phyloP scores from a whole-genome alignment of 306 rosid genomes.

The Trichosanthes cucumerina region DNA sequence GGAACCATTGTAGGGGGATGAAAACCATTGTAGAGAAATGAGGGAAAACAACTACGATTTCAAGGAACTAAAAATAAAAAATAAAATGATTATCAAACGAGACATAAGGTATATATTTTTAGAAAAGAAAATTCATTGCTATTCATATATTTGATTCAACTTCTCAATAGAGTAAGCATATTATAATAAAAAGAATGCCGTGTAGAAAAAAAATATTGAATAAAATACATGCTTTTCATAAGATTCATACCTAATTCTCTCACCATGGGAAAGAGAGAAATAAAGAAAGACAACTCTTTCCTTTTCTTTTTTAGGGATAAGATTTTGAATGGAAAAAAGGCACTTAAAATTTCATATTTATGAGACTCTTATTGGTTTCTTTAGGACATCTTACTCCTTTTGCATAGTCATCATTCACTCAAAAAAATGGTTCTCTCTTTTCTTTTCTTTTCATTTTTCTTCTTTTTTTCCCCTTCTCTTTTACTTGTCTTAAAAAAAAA shows the following conservation, averaged over 20 bases:
- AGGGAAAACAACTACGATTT: too few species aligned
- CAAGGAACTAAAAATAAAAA: too few species aligned
- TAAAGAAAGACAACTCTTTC: not conserved
- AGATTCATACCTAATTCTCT: not conserved
- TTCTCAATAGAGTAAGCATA: not conserved
- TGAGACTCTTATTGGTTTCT: not conserved
- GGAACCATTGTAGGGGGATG: too few species aligned
- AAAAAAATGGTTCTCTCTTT: not conserved
- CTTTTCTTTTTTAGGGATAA: not conserved
- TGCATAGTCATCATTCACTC: constrained; percentile 3
- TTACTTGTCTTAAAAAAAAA: too few species aligned
- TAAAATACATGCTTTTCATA: not conserved
- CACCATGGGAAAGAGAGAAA: not conserved
- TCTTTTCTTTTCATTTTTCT: not conserved
- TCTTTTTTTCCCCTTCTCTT: too few species aligned
- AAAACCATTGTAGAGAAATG: too few species aligned
- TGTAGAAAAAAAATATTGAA: not conserved
- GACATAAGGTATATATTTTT: too few species aligned
- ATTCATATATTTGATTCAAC: too few species aligned
- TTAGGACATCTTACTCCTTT: not conserved
- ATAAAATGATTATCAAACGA: too few species aligned
- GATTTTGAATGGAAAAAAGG: not conserved
- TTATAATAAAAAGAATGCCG: not conserved
- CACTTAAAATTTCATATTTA: not conserved
- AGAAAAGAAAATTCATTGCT: too few species aligned